A percentile compares a stretch with the other conserved stretches of the same genome.
These are phyloP conservation scores for Xylaria telfairii DNA, from an alignment of 495 filamentous ascomycete species.

Conservation along the genomic window DNA sequence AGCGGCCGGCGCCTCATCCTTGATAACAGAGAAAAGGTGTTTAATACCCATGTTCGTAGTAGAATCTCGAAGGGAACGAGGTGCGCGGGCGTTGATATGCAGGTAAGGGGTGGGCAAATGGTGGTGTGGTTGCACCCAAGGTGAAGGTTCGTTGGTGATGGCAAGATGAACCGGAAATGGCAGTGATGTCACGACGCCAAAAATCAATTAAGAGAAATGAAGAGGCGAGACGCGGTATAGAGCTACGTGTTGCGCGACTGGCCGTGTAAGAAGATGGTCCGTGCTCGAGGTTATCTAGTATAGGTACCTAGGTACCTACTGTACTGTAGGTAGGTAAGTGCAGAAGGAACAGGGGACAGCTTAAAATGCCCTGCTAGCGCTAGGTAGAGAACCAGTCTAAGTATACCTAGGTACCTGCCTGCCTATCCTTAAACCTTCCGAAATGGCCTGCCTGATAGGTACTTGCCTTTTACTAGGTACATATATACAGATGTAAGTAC, in stretches of 20 bases:
- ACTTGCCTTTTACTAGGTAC: too few relatives aligned
- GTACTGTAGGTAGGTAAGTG: too few relatives aligned
- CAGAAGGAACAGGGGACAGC: too few relatives aligned
- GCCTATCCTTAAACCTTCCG: too few relatives aligned
- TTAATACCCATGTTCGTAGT: conserved; percentile 84
- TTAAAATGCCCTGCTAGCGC: too few relatives aligned
- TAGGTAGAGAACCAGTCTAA: too few relatives aligned
- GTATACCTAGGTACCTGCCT: too few relatives aligned
- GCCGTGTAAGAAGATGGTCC: neutral
- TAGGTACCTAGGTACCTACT: too few relatives aligned
- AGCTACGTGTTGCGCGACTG: conserved; percentile 28
- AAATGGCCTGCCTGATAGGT: too few relatives aligned
- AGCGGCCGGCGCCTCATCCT: conserved; percentile 90
- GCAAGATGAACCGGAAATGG: neutral
- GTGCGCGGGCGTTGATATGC: neutral
- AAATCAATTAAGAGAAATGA: conserved; percentile 33
- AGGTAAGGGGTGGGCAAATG: neutral
- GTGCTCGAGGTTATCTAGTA: conserved; percentile 2
- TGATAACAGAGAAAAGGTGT: conserved; percentile 83
- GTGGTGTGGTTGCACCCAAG: neutral
- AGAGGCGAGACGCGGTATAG: conserved; percentile 34
- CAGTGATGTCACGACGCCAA: conserved; percentile 41
- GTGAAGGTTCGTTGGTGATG: neutral
- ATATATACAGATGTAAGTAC: too few relatives aligned
- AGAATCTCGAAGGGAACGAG: neutral